Conservation (phyloP, 2,329 filamentous ascomycete species). For the Colletotrichum sp. region DNA sequence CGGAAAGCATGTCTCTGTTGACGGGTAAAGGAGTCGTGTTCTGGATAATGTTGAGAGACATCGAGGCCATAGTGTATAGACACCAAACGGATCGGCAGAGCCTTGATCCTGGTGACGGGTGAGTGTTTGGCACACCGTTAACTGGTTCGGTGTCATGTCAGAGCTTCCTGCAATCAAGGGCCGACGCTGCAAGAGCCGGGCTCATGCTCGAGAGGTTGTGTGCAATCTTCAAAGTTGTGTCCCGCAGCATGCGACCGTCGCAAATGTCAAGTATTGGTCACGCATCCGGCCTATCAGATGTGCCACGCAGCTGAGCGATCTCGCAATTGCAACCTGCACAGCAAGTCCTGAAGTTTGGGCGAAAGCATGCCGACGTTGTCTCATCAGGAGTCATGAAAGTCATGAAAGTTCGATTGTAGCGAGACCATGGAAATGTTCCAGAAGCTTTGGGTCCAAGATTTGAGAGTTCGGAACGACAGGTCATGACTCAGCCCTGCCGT, state of each 20-base stretch:
- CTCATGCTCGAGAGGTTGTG: not conserved
- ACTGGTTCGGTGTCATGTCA: not conserved
- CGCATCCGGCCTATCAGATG: not conserved
- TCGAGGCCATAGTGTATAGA: not conserved
- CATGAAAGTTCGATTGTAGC: not conserved
- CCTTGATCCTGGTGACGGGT: not conserved
- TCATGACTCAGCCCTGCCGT: conserved; percentile 19
- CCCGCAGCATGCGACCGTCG: not conserved
- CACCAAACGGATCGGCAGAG: not conserved
- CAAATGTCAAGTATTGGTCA: not conserved
- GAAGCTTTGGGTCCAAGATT: not conserved
- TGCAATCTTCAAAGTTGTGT: not conserved
- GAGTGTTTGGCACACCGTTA: not conserved
- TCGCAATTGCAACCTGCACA: not conserved
- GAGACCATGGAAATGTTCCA: conserved; percentile 11
- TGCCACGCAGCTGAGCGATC: not conserved
- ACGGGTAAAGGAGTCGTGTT: not conserved
- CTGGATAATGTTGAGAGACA: not conserved
- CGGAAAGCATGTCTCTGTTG: not conserved
- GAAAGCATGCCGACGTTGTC: not conserved
- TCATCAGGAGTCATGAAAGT: conserved; percentile 1
- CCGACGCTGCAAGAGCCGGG: not conserved
- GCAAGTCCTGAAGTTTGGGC: not conserved
- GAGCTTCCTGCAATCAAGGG: not conserved
- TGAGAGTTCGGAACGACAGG: conserved; percentile 3